These are phyloP conservation scores for Daldinia childiae DNA, from an alignment of 495 filamentous ascomycete genomes.

Conservation along the genomic window DNA sequence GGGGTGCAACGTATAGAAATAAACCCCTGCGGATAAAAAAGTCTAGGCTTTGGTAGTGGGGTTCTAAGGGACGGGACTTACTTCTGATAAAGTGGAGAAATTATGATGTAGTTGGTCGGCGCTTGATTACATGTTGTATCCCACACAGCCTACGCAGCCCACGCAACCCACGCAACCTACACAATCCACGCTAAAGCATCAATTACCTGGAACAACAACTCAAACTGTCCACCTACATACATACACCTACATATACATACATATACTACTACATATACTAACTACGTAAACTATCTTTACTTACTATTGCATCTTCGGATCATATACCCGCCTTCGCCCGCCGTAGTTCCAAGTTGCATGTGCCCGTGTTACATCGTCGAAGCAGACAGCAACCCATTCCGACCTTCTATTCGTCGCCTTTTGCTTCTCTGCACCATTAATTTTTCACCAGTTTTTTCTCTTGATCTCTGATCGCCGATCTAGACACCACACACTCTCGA, in stretches of 20 bases:
- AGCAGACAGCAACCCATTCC: slow-evolving; percentile 22
- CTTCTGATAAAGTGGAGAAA: slow-evolving; percentile 33
- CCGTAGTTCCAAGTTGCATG: slow-evolving; percentile 34
- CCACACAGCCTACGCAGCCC: background rate
- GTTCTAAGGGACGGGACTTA: slow-evolving; percentile 30
- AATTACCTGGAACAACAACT: slow-evolving; percentile 1
- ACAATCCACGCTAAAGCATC: background rate
- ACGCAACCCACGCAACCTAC: background rate
- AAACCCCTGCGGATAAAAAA: slow-evolving; percentile 20
- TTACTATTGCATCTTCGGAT: slow-evolving; percentile 38
- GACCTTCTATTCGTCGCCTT: slow-evolving; percentile 31
- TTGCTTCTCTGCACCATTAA: slow-evolving; percentile 33
- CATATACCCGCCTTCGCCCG: slow-evolving; percentile 31
- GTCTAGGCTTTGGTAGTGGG: slow-evolving; percentile 33
- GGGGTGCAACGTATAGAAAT: slow-evolving; percentile 13
- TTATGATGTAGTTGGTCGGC: slow-evolving; percentile 16
- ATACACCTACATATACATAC: background rate
- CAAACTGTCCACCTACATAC: background rate
- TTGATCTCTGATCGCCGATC: slow-evolving; percentile 41
- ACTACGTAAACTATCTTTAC: slow-evolving; percentile 6
- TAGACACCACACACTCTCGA: slow-evolving; percentile 17
- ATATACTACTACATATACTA: background rate
- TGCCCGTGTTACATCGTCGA: slow-evolving; percentile 42
- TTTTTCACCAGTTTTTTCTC: slow-evolving; percentile 34
- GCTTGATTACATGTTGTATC: slow-evolving; percentile 12